Percentiles rank a stretch among this genome's conserved stretches.
These are phyloP conservation scores for Cladosporium sphaerospermum DNA, from an alignment of 2,329 filamentous ascomycete genomes.

Conservation along the genomic window DNA sequence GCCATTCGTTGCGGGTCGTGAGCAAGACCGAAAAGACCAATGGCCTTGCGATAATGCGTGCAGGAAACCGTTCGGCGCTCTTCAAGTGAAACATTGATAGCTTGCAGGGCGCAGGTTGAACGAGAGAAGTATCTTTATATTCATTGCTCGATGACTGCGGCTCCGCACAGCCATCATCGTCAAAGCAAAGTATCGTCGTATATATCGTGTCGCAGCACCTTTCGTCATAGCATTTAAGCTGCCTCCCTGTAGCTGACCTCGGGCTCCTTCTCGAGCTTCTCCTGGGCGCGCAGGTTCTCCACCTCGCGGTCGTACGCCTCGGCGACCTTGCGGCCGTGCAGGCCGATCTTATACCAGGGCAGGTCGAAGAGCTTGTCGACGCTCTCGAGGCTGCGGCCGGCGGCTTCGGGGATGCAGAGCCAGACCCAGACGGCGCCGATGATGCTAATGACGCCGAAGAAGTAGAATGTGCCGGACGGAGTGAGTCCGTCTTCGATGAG, in stretches of 20 bases:
- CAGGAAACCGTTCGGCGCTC: no score
- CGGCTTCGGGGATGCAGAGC: conserved; percentile 67
- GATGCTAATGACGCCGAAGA: conserved; percentile 60
- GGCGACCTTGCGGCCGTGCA: conserved; percentile 16
- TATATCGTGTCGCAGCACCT: no score
- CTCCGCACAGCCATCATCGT: no score
- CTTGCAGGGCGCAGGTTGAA: no score
- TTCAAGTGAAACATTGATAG: no score
- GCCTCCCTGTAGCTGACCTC: conserved; percentile 28
- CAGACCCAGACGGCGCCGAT: conserved; percentile 64
- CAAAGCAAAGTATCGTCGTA: no score
- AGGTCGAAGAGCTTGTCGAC: conserved; percentile 68
- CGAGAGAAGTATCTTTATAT: no score
- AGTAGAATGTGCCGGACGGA: conserved; percentile 65
- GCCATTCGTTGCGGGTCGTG: no score
- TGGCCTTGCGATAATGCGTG: no score
- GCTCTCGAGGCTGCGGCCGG: conserved; percentile 56
- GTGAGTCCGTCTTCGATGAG: conserved; percentile 39
- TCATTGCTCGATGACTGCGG: no score
- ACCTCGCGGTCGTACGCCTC: conserved; percentile 11
- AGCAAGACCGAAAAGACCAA: no score
- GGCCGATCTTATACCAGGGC: conserved; percentile 67
- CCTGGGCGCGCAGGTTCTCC: conserved; percentile 6
- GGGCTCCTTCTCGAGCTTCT: conserved; percentile 11
- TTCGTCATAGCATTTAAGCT: conserved; percentile 15